Base-by-base conservation (phyloP, 2,329 filamentous ascomycete genomes). In the Myrmaecium sp. region DNA sequence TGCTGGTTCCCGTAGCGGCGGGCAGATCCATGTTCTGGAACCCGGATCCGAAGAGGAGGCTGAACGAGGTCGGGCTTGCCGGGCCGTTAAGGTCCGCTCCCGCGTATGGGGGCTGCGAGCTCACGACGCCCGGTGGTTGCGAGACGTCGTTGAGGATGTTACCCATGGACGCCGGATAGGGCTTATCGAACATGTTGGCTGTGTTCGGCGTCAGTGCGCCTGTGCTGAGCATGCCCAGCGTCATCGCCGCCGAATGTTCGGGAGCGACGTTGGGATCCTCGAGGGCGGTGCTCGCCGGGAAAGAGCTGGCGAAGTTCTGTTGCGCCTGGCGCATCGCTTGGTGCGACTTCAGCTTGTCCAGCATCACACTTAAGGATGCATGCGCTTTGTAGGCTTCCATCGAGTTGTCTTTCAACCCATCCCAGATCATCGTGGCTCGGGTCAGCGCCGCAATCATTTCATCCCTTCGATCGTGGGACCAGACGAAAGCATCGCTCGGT, bases 351-450 rank as follows among this genome's bases (percentile, higher is more conserved):
- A 94, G 62, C 49, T 89, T 89, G 17, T 72, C 64, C 23, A 95
- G 55, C 68, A 95, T 83, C 27, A 94, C 72, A 13, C 72, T 73
- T n/a, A 95, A 59, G 14, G 86, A 66, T 21, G 70, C 71, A 21
- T 71, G 71, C 2, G 82, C 86, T 54, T 95, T 95, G 56, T 74
- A 84, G 0, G 84, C 82, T 38, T 95, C 86, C 55, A 94, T 76
- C 1, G 78, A 89, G 14, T 72, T 63, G 29, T 89, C 75, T 3
- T 73, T 68, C 7, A 83, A 60, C 6, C 69, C 70, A 25, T 76
- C 73, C 83, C 84, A 95, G 30, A 95, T 89, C 11, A 66, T 60
- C 23, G 69, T 66, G 6, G 78, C 78, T 11, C 64, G 65, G 43
- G 84, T 74, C 3, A 95, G 64, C 1, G 73, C 68, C 13, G 60